phyloP scores from a whole-genome alignment of 2,329 filamentous ascomycete species.

The Neofusicoccum umdonicola region DNA sequence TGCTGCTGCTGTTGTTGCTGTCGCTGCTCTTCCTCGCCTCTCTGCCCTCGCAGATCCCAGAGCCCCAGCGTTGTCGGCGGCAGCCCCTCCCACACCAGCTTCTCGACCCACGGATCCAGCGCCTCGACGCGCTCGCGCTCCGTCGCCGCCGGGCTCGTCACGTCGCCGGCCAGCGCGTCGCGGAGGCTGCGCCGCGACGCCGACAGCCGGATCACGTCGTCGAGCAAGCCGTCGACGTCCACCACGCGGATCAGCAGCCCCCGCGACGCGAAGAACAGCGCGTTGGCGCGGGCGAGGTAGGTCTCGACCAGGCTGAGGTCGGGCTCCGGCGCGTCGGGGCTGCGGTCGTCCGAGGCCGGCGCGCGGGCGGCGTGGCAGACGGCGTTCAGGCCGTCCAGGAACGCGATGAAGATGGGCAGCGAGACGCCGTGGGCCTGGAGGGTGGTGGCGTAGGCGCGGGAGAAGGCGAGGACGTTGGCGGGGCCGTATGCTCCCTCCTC shows the following conservation, averaged over 20 bases:
- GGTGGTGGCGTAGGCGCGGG: conserved; percentile 30
- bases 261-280: conserved; percentile 33
- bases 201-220: conserved; percentile 23
- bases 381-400: conserved; percentile 33
- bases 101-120: conserved; percentile 31
- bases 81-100: conserved; percentile 25
- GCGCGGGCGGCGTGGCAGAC: conserved; percentile 23
- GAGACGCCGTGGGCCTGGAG: conserved; percentile 30
- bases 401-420: conserved; percentile 31
- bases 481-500: neutral
- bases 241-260: conserved; percentile 28
- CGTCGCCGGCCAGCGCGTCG: conserved; percentile 3
- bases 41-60: conserved; percentile 8
- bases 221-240: conserved; percentile 26
- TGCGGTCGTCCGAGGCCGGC: neutral
- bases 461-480: conserved; percentile 18
- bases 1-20: neutral
- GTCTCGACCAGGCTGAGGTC: conserved; percentile 21
- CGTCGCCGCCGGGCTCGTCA: conserved; percentile 20
- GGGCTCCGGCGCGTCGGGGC: neutral
- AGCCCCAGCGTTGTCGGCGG: conserved; percentile 21
- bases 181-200: conserved; percentile 24
- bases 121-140: conserved; percentile 24
- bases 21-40: neutral
- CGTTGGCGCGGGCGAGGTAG: conserved; percentile 31